phyloP scores from a whole-genome alignment of 2,329 filamentous ascomycete species.

The Gnomoniopsis smithogilvyi region DNA sequence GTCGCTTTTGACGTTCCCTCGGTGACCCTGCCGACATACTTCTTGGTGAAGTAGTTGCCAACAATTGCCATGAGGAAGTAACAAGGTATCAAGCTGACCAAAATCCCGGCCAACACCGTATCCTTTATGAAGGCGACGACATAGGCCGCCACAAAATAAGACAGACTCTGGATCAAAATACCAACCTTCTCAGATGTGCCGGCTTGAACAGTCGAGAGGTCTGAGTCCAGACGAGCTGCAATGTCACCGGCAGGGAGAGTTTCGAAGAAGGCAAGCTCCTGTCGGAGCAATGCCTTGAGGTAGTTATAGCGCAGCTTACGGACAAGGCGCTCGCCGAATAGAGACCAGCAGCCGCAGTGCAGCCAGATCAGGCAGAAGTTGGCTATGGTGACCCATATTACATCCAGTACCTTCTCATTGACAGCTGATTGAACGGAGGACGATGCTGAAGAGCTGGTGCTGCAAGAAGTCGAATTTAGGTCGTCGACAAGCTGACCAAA shows the following conservation, averaged over 20 bases:
- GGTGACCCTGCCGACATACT: constrained; percentile 40
- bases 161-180: constrained; percentile 51
- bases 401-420: constrained; percentile 2
- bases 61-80: constrained; percentile 53
- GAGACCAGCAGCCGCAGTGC: constrained; percentile 13
- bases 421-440: background rate
- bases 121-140: constrained; percentile 60
- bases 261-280: constrained; percentile 58
- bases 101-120: constrained; percentile 52
- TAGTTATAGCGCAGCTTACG: constrained; percentile 55
- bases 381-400: background rate
- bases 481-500: constrained; percentile 7
- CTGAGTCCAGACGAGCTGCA: constrained; percentile 52
- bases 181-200: constrained; percentile 63
- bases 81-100: constrained; percentile 53
- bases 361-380: constrained; percentile 9
- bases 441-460: background rate
- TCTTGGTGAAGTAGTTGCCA: constrained; percentile 46
- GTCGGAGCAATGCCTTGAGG: constrained; percentile 48
- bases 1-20: constrained; percentile 48
- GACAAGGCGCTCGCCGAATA: constrained; percentile 53
- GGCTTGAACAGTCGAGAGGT: constrained; percentile 57
- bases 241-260: constrained; percentile 54
- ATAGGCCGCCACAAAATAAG: constrained; percentile 60
- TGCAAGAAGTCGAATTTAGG: background rate